These are phyloP conservation scores for Rhodamnia rubescens DNA, from an alignment of 345 rosid genomes.

Conservation along the genomic window DNA sequence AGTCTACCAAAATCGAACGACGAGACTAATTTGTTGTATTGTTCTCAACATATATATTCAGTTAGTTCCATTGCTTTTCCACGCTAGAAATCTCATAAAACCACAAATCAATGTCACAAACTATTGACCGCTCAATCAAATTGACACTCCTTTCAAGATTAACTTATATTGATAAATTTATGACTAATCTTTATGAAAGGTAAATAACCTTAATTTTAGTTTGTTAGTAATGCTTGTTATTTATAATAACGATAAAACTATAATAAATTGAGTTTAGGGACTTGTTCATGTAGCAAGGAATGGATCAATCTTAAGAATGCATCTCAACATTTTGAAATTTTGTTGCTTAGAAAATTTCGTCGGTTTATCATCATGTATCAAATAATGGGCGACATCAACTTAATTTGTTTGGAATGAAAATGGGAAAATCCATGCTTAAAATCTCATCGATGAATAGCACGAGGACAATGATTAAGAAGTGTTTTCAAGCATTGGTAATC, in stretches of 20 bases:
- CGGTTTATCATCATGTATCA: too few species aligned
- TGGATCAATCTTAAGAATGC: background rate
- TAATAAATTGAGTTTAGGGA: background rate
- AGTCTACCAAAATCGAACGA: background rate
- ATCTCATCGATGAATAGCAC: too few species aligned
- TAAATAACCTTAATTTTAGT: background rate
- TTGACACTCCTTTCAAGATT: background rate
- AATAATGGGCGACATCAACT: too few species aligned
- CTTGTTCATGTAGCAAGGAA: background rate
- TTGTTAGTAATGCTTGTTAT: background rate
- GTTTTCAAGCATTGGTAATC: too few species aligned
- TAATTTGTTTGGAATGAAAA: too few species aligned
- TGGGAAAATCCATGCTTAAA: too few species aligned
- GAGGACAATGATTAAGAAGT: too few species aligned
- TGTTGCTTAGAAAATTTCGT: too few species aligned
- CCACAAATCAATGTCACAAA: background rate
- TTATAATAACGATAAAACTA: background rate
- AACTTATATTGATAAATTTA: background rate
- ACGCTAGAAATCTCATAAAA: background rate
- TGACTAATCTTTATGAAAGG: background rate
- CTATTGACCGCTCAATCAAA: background rate
- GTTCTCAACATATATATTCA: background rate
- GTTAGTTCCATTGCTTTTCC: background rate
- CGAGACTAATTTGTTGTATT: background rate
- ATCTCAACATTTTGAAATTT: too few species aligned